These are phyloP conservation scores for Vigna angularis DNA, from an alignment of 306 rosid genomes.

Conservation along the genomic window DNA sequence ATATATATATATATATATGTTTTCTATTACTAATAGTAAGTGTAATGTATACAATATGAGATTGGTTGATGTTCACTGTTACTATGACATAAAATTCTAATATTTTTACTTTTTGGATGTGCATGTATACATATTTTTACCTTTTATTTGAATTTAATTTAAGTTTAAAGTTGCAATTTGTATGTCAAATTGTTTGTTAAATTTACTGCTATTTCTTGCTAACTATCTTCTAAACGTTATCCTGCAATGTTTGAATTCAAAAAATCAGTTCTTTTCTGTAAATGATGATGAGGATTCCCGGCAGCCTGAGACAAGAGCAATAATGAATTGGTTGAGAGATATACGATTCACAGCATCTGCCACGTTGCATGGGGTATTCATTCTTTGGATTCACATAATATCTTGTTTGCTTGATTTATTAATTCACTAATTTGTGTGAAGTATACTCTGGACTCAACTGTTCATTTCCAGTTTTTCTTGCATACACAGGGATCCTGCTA, in stretches of 20 bases:
- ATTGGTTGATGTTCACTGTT: constrained; percentile 31
- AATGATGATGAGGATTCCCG: constrained; percentile 67
- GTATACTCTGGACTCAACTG: constrained; percentile 21
- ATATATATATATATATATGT: constrained; percentile 38
- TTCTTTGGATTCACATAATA: constrained; percentile 35
- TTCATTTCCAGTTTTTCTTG: constrained; percentile 36
- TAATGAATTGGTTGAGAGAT: constrained; percentile 86
- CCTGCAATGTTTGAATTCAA: constrained; percentile 38
- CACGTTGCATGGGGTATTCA: constrained; percentile 95
- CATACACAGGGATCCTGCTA: constrained; percentile 29
- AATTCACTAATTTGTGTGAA: background rate
- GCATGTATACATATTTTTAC: background rate
- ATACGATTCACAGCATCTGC: constrained; percentile 92
- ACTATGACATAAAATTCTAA: constrained; percentile 34
- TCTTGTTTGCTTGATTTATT: background rate
- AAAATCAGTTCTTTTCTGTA: constrained; percentile 64
- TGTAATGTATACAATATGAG: constrained; percentile 23
- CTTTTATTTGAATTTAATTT: background rate
- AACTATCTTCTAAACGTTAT: constrained; percentile 27
- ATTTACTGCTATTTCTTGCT: constrained; percentile 26
- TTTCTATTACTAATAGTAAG: background rate
- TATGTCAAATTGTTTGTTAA: background rate
- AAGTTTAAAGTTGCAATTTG: constrained; percentile 10
- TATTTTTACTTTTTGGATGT: constrained; percentile 31
- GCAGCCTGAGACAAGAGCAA: constrained; percentile 94